Conservation (phyloP, 2,329 filamentous ascomycete genomes). For the Xylaria hypoxylon region DNA sequence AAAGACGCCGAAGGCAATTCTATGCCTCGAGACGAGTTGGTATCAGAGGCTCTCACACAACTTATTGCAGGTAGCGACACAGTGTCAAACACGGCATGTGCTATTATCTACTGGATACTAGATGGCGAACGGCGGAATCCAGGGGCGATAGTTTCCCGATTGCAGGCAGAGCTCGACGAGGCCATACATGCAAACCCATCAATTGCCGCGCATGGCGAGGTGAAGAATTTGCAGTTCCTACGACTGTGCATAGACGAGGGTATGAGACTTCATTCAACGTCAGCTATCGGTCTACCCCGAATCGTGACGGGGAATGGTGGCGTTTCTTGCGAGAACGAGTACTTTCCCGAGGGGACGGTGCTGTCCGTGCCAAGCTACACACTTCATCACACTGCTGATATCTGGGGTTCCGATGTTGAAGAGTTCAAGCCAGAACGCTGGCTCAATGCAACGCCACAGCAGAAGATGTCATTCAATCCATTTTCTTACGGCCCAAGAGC, state of each 20-base stretch:
- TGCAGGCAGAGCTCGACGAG: conserved; percentile 34
- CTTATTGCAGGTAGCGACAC: conserved; percentile 36
- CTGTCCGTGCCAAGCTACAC: conserved; percentile 35
- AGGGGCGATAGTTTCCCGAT: conserved; percentile 17
- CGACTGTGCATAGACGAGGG: conserved; percentile 36
- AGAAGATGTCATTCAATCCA: conserved; percentile 34
- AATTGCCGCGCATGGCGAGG: conserved; percentile 30
- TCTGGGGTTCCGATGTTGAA: conserved; percentile 35
- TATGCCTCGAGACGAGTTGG: conserved; percentile 28
- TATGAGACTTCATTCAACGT: conserved; percentile 34
- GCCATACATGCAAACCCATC: conserved; percentile 14
- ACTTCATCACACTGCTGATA: conserved; percentile 27
- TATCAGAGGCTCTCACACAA: conserved; percentile 33
- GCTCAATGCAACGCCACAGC: conserved; percentile 24
- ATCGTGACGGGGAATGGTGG: conserved; percentile 28
- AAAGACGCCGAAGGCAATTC: conserved; percentile 32
- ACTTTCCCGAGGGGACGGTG: conserved; percentile 35
- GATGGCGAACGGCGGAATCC: conserved; percentile 34
- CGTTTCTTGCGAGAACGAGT: conserved; percentile 23
- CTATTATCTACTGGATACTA: conserved; percentile 36
- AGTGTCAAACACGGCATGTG: conserved; percentile 31
- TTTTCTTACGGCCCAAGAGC: conserved; percentile 35
- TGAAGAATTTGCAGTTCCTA: conserved; percentile 33
- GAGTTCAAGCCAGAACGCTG: conserved; percentile 35
- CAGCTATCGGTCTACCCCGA: conserved; percentile 31